These are phyloP conservation scores for Tremella fuciformis DNA, from an alignment of 768 basidiomycete species.

Conservation along the genomic window DNA sequence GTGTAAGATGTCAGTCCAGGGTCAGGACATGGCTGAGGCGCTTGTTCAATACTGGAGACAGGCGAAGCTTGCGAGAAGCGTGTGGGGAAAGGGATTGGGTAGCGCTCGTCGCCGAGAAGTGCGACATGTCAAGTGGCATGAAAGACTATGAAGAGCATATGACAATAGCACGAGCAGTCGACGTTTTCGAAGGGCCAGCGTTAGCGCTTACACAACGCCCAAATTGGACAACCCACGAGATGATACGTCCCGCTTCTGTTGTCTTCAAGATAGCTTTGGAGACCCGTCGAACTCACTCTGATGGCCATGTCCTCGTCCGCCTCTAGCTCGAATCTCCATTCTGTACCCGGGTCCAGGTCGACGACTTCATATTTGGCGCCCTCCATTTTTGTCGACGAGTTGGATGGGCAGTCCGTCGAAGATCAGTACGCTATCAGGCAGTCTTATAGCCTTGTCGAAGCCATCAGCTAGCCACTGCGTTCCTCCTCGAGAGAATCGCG, in stretches of 20 bases:
- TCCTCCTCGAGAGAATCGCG: too few species aligned
- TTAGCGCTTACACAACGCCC: too few species aligned
- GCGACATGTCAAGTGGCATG: too few species aligned
- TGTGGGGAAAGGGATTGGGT: neutral
- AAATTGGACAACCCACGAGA: neutral
- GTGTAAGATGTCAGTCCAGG: slow-evolving; percentile 5
- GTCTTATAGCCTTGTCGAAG: too few species aligned
- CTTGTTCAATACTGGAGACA: neutral
- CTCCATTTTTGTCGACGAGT: neutral
- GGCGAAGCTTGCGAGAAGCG: neutral
- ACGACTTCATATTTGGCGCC: slow-evolving; percentile 21
- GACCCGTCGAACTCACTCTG: slow-evolving; percentile 40
- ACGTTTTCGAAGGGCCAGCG: too few species aligned
- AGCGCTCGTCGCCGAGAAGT: too few species aligned
- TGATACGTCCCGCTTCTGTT: neutral
- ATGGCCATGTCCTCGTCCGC: slow-evolving; percentile 47
- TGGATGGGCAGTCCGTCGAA: too few species aligned
- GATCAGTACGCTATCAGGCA: too few species aligned
- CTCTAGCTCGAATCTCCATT: slow-evolving; percentile 52
- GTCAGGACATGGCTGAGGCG: slow-evolving; percentile 17
- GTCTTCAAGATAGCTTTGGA: neutral
- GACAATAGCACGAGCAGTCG: too few species aligned
- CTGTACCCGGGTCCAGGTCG: slow-evolving; percentile 42
- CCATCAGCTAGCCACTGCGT: too few species aligned
- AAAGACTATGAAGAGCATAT: too few species aligned